These are phyloP conservation scores for Claviceps capensis DNA, from an alignment of 2,329 filamentous ascomycete species.

Conservation along the genomic window DNA sequence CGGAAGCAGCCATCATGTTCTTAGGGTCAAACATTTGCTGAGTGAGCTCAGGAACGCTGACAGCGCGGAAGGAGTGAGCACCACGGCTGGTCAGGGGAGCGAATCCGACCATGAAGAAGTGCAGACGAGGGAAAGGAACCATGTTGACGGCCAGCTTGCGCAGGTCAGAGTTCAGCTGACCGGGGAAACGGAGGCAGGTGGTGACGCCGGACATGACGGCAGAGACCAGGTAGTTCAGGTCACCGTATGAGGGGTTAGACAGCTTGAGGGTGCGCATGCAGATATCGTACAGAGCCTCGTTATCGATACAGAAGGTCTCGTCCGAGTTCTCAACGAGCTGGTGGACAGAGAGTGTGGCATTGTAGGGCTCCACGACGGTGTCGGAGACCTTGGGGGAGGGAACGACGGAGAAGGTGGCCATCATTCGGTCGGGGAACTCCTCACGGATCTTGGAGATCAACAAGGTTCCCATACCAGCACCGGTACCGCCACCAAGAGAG, in stretches of 20 bases:
- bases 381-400: constrained; percentile 98
- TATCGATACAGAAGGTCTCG: constrained; percentile 99
- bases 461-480: constrained; percentile 98
- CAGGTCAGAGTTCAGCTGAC: constrained; percentile 98
- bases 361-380: constrained; percentile 99
- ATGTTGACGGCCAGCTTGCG: constrained; percentile 99
- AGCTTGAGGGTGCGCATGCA: constrained; percentile 99
- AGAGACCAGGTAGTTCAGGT: constrained; percentile 97
- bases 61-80: constrained; percentile 88
- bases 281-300: constrained; percentile 99
- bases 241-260: constrained; percentile 93
- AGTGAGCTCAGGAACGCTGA: constrained; percentile 93
- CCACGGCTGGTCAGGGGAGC: constrained; percentile 80
- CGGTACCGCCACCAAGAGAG: constrained; percentile 98
- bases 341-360: constrained; percentile 96
- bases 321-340: constrained; percentile 99
- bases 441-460: constrained; percentile 99
- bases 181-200: constrained; percentile 96
- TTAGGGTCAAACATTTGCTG: constrained; percentile 99
- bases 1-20: constrained; percentile 99
- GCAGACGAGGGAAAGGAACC: constrained; percentile 98
- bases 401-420: constrained; percentile 98
- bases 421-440: constrained; percentile 99
- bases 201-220: constrained; percentile 99
- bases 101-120: constrained; percentile 99